Evolutionary conservation across 495 filamentous ascomycete species (phyloP).

Genomic region (Neurospora pannonica): DNA sequence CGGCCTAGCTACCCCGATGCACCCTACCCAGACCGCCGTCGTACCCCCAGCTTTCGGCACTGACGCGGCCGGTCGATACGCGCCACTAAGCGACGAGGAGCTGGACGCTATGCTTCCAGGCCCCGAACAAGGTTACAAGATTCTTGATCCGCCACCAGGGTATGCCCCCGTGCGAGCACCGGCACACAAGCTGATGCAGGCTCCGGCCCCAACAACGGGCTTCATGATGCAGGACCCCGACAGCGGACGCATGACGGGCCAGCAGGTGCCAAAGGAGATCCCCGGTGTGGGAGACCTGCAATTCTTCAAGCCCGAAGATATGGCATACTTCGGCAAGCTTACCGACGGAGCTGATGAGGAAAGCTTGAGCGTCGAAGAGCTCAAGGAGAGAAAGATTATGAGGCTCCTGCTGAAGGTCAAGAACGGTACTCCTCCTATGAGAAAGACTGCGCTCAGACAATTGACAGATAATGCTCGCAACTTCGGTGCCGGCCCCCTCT

Average conservation of each 20-base stretch:
- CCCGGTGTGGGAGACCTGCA: constrained; percentile 95
- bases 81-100: constrained; percentile 81
- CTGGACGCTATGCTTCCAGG: constrained; percentile 82
- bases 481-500: constrained; percentile 89
- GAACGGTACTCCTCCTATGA: constrained; percentile 97
- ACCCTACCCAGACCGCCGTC: constrained; percentile 59
- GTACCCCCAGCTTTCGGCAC: constrained; percentile 61
- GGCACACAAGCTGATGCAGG: constrained; percentile 67
- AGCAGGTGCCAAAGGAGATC: constrained; percentile 92
- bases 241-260: constrained; percentile 67
- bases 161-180: constrained; percentile 78
- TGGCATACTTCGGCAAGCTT: constrained; percentile 97
- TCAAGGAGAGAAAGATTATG: constrained; percentile 99
- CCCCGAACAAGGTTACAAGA: constrained; percentile 75
- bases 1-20: constrained; percentile 78
- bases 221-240: constrained; percentile 99
- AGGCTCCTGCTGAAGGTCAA: constrained; percentile 94
- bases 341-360: constrained; percentile 94
- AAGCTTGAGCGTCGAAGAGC: constrained; percentile 80
- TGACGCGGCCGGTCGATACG: constrained; percentile 71
- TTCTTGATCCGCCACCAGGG: constrained; percentile 85
- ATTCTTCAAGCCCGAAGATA: constrained; percentile 98
- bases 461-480: constrained; percentile 96
- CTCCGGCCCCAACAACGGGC: constrained; percentile 61
- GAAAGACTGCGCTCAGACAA: constrained; percentile 97